Base-by-base conservation (phyloP, 208 protist species). In the Angomonas ambiguus region DNA sequence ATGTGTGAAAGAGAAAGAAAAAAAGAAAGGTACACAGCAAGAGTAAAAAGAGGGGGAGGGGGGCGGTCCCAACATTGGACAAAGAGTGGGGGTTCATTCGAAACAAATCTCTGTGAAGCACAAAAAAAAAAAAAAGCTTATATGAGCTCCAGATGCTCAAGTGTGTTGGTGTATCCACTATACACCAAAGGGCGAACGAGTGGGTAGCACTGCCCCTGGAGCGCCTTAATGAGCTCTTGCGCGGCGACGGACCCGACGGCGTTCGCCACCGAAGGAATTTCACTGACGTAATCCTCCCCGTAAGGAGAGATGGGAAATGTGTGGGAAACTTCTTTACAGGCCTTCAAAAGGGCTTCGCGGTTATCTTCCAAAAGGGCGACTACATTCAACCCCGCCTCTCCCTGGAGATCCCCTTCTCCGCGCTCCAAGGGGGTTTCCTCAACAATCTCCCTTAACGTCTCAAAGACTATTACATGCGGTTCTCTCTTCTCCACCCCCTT, bases 201-300 rank as follows among this genome's bases (percentile, higher is more conserved):
- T 16, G 97, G 96, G 2, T 97, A 73, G 22, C 90, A 89, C 48
- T 97, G 94, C 25, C 76, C 74, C 42, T 97, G 97, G 20, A 99
- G 45, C 2, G 99, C 59, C 83, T 99, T 99, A 65, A 98, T 92
- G 18, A 85, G 67, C 77, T 99, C 98, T 77, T 99, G 97, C 22
- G 94, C 87, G 0, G 85, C 91, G 4, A 98, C 61, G 27, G 97
- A 95, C 18, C 97, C 98, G 13, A 98, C 74, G 5, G 98, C 77
- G 6, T 95, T 87, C 1, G 95, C 82, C 8, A 98, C 79, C 6
- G 79, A 88, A 53, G 97, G 90, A 10, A 98, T 64, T 67, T 99
- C 96, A 22, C 59, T 74, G 0, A 25, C 73, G 10, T 85, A 92
- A 57, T 66, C 49, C 84, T 24, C 18, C 8, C 38, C 35, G 20